Conservation (phyloP, 495 filamentous ascomycete genomes). For the Cladorrhinum samala region DNA sequence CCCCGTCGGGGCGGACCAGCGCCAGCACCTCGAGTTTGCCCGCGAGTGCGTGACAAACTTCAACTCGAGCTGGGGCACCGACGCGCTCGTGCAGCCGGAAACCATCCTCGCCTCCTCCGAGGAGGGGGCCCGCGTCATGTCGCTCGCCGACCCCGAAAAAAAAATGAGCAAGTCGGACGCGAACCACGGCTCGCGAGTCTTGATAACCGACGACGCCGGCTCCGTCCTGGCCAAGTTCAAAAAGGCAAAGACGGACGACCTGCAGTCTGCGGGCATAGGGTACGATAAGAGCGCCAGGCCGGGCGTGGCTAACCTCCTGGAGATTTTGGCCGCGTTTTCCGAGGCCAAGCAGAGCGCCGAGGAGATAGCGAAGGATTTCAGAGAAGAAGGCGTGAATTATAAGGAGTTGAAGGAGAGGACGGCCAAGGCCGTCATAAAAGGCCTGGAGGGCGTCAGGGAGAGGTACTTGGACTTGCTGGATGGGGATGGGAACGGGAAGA, state of each 20-base stretch:
- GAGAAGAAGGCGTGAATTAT: slow-evolving; percentile 39
- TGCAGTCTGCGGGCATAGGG: slow-evolving; percentile 44
- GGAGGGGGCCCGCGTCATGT: slow-evolving; percentile 65
- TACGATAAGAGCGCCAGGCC: slow-evolving; percentile 68
- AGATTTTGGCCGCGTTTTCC: slow-evolving; percentile 60
- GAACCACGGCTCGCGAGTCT: slow-evolving; percentile 65
- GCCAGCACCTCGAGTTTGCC: slow-evolving; percentile 89
- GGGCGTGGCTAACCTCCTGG: slow-evolving; percentile 80
- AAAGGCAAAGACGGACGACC: slow-evolving; percentile 68
- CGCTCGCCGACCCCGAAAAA: slow-evolving; percentile 60
- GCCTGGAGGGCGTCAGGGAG: slow-evolving; percentile 55
- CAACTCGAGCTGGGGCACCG: slow-evolving; percentile 60
- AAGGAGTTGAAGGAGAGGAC: slow-evolving; percentile 64
- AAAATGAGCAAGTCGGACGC: slow-evolving; percentile 94
- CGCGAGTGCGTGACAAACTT: slow-evolving; percentile 78
- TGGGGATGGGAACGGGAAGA: slow-evolving; percentile 18
- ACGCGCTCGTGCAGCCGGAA: slow-evolving; percentile 59
- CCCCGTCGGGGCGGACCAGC: slow-evolving; percentile 89
- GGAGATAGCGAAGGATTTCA: slow-evolving; percentile 50
- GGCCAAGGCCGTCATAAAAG: slow-evolving; percentile 44
- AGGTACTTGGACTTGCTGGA: slow-evolving; percentile 52
- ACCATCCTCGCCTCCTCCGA: slow-evolving; percentile 76
- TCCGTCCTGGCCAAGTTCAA: slow-evolving; percentile 62
- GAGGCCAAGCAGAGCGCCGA: slow-evolving; percentile 42
- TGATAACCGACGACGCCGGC: slow-evolving; percentile 63